Percentiles rank a stretch among this genome's conserved stretches.
Conservation (phyloP, 164 flowering plant species). For the Kalanchoe fedtschenkoi region DNA sequence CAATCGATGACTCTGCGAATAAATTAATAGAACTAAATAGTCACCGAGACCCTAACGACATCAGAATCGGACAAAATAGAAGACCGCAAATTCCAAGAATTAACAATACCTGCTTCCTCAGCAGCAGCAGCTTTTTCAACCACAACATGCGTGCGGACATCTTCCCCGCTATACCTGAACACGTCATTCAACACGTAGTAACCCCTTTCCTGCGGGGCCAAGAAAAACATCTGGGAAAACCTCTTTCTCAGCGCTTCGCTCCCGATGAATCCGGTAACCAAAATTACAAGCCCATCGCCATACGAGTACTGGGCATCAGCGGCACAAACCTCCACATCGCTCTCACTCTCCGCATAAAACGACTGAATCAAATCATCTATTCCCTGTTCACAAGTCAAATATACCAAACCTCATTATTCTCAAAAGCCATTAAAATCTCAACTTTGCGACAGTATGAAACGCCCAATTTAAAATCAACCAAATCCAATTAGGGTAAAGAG, state of each 20-base stretch:
- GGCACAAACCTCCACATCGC: neutral
- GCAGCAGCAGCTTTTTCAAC: neutral
- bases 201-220: slow-evolving; percentile 25
- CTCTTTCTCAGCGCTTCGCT: slow-evolving; percentile 15
- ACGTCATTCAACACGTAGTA: slow-evolving; percentile 1
- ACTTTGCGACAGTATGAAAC: too few relatives aligned
- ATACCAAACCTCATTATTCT: too few relatives aligned
- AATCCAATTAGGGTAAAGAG: too few relatives aligned
- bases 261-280: slow-evolving; percentile 7
- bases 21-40: neutral
- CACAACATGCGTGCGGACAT: neutral
- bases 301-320: neutral
- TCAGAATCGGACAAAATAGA: neutral
- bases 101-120: neutral
- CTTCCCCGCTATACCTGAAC: neutral
- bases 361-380: neutral
- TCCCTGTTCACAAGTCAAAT: neutral
- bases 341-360: neutral
- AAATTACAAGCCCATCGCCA: neutral
- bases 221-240: slow-evolving; percentile 29
- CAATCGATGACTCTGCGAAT: neutral
- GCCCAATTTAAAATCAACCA: too few relatives aligned
- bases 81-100: neutral
- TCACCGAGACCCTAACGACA: neutral
- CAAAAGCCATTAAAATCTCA: too few relatives aligned